phyloP scores from a whole-genome alignment of 306 rosid species.

The Begonia fuchsioides region DNA sequence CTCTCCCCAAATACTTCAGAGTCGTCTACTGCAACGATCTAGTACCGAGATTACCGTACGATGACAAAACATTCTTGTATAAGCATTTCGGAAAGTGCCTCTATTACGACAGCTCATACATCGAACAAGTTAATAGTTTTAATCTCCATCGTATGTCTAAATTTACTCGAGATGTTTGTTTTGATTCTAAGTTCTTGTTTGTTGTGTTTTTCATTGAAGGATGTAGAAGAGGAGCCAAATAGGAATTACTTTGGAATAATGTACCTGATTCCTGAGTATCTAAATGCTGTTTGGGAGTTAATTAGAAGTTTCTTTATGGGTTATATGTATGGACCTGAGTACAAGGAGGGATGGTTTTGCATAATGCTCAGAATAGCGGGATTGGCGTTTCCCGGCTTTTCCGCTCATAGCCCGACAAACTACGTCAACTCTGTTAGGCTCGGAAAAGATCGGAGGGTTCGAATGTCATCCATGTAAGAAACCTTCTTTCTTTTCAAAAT shows the following conservation, averaged over 20 bases:
- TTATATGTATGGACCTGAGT: slow-evolving; percentile 39
- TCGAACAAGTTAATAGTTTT: slow-evolving; percentile 25
- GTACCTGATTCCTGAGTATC: slow-evolving; percentile 23
- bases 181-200: slow-evolving; percentile 1
- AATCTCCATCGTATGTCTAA: background rate
- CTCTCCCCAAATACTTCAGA: slow-evolving; percentile 47
- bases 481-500: background rate
- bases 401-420: slow-evolving; percentile 47
- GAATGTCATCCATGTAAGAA: background rate
- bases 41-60: slow-evolving; percentile 70
- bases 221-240: slow-evolving; percentile 52
- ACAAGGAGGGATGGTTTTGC: slow-evolving; percentile 55
- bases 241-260: slow-evolving; percentile 40
- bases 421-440: slow-evolving; percentile 54
- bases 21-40: slow-evolving; percentile 72
- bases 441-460: slow-evolving; percentile 19
- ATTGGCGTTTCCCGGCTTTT: slow-evolving; percentile 48
- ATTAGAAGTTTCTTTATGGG: no score
- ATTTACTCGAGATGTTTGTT: no score
- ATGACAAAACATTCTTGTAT: slow-evolving; percentile 43
- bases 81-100: slow-evolving; percentile 70
- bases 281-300: no score
- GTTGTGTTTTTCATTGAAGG: slow-evolving; percentile 22
- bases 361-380: slow-evolving; percentile 33
- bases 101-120: slow-evolving; percentile 48